phyloP scores from a whole-genome alignment of 352 stramenopile species.

The Halophytophthora batemanensis region DNA sequence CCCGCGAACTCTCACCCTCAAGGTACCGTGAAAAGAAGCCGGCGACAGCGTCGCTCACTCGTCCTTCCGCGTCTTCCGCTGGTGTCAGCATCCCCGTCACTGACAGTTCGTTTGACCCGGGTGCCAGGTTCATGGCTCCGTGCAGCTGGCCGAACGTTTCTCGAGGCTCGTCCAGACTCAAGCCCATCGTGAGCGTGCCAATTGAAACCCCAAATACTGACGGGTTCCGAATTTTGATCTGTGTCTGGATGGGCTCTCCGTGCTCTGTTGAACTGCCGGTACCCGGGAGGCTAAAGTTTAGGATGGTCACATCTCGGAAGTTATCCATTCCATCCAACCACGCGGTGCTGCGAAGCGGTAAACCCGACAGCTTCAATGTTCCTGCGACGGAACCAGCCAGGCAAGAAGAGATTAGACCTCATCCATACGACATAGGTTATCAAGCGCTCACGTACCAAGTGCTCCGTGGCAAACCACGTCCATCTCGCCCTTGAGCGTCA shows the following conservation, averaged over 20 bases:
- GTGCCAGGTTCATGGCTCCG: slow-evolving; percentile 53
- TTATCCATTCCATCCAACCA: slow-evolving; percentile 59
- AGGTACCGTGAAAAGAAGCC: slow-evolving; percentile 75
- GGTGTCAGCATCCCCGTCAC: slow-evolving; percentile 53
- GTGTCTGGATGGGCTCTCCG: slow-evolving; percentile 51
- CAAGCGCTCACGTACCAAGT: slow-evolving; percentile 46
- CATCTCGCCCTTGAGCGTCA: slow-evolving; percentile 52
- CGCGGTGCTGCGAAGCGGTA: slow-evolving; percentile 47
- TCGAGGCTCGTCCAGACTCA: slow-evolving; percentile 29
- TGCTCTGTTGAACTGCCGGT: slow-evolving; percentile 24
- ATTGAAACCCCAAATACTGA: slow-evolving; percentile 70
- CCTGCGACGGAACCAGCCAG: too few relatives aligned
- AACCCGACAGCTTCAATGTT: slow-evolving; percentile 37
- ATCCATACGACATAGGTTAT: too few relatives aligned
- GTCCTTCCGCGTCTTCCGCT: slow-evolving; percentile 30
- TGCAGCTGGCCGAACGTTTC: slow-evolving; percentile 49
- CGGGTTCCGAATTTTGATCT: slow-evolving; percentile 68
- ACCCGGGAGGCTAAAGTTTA: slow-evolving; percentile 59
- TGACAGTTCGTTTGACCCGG: slow-evolving; percentile 45
- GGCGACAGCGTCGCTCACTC: slow-evolving; percentile 46
- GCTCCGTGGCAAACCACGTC: slow-evolving; percentile 62
- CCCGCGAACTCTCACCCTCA: slow-evolving; percentile 42
- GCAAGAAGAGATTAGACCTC: too few relatives aligned
- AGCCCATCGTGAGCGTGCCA: slow-evolving; percentile 51
- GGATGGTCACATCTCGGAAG: slow-evolving; percentile 54